Percentiles rank a stretch among this genome's conserved stretches.
These are phyloP conservation scores for Aspergillus sp. DNA, from an alignment of 2,329 filamentous ascomycete species.

Conservation along the genomic window DNA sequence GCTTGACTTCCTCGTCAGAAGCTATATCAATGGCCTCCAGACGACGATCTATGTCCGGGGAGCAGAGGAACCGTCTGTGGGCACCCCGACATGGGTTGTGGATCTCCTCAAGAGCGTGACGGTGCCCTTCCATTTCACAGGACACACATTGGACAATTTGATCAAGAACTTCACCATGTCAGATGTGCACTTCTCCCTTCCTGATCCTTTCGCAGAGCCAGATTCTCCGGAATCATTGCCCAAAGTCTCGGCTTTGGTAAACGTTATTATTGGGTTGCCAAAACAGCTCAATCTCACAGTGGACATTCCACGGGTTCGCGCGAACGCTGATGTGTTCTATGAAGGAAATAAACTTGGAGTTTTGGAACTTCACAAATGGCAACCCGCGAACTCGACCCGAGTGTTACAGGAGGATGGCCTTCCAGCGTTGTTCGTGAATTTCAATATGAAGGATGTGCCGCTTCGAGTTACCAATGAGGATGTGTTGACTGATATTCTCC, in stretches of 20 bases:
- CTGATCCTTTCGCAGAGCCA: conserved; percentile 69
- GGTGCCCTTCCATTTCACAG: conserved; percentile 75
- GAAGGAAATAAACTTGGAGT: conserved; percentile 68
- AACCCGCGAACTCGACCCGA: conserved; percentile 70
- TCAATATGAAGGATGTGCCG: conserved; percentile 68
- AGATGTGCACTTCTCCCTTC: conserved; percentile 78
- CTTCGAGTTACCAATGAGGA: conserved; percentile 72
- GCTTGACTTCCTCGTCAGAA: conserved; percentile 69
- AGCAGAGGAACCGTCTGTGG: conserved; percentile 54
- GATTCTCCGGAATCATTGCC: conserved; percentile 64
- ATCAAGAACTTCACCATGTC: conserved; percentile 82
- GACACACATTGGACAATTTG: conserved; percentile 68
- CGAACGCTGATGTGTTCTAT: conserved; percentile 74
- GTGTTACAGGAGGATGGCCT: conserved; percentile 52
- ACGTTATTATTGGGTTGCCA: conserved; percentile 70
- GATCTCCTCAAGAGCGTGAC: conserved; percentile 74
- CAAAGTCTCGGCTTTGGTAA: conserved; percentile 71
- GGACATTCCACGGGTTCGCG: conserved; percentile 66
- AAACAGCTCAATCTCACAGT: conserved; percentile 80
- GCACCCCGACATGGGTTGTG: conserved; percentile 73
- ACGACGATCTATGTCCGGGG: conserved; percentile 78
- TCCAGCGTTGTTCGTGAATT: conserved; percentile 63
- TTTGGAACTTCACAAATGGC: conserved; percentile 73
- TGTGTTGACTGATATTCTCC: conserved; percentile 72
- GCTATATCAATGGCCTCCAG: conserved; percentile 71